Evolutionary conservation across 192 early-diverging fungal genomes (phyloP), one percentile per base, ranked within the genome.

Genomic region (Coemansia sp.): DNA sequence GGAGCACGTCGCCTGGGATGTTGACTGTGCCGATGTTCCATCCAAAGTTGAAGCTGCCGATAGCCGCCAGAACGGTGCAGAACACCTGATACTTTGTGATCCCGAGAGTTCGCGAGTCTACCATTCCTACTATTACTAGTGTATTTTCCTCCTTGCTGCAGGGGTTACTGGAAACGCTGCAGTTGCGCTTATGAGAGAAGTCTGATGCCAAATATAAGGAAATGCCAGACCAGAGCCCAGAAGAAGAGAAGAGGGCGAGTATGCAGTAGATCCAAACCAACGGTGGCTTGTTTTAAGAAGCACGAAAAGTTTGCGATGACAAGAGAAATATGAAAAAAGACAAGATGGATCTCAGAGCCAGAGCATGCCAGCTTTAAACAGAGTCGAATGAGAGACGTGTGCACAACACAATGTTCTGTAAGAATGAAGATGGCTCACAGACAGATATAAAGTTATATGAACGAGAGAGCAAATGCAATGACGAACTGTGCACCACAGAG

Each of bases 1-100:
- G 84, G 48, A 88, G 70, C n/a, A 73, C 72, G 63, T 81, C 80
- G 42, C 81, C 87, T 0, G 87, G 87, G 62, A 88, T 88, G 63
- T 88, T 88, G 67, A 81, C 79, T 19, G 79, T 73, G 16, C 84
- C 84, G 37, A 72, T 85, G 64, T 85, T 85, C 84, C 84, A 85
- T 10, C 84, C 84, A 74, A 85, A 81, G 71, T 85, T 85, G 59
- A 85, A 82, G 52, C 75, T 81, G 49, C 79, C 84, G 37, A 85
- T 74, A 26, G 84, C 75, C 3, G 79, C 84, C 37, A 82, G 73
- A 23, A 81, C 47, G 19, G 84, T 63, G 48, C 84, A 81, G 48
- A 79, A 82, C 40, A 71, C 70, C 61, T 84, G 81, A 57, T 79
- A 84, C 21, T 64, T 72, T 13, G 81, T 84, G 54, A 84, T 68